Percentiles rank a stretch among this genome's conserved stretches.
Conservation (phyloP, 495 filamentous ascomycete genomes). For the Aspergillus wentii region DNA sequence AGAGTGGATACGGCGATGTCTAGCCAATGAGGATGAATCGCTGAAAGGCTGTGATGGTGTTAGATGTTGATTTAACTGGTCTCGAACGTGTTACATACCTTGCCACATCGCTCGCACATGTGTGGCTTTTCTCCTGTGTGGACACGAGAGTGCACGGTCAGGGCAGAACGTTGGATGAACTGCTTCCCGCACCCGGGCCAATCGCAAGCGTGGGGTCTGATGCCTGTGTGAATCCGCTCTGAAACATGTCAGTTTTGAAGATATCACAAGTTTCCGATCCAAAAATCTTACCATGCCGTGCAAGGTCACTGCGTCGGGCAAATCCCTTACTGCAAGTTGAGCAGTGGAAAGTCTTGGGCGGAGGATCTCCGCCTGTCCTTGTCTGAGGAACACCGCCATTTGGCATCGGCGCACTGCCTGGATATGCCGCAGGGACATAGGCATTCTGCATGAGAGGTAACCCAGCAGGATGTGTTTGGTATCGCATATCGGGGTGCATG, state of each 20-base stretch:
- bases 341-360: slow-evolving; percentile 85
- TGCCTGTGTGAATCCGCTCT: slow-evolving; percentile 95
- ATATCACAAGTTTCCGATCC: neutral
- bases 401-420: slow-evolving; percentile 28
- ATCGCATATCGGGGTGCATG: slow-evolving; percentile 44
- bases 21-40: slow-evolving; percentile 90
- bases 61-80: neutral
- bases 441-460: slow-evolving; percentile 52
- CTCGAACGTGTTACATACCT: slow-evolving; percentile 58
- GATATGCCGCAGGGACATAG: slow-evolving; percentile 39
- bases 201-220: slow-evolving; percentile 90
- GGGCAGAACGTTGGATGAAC: slow-evolving; percentile 95
- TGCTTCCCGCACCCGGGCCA: slow-evolving; percentile 86
- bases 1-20: slow-evolving; percentile 92
- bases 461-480: slow-evolving; percentile 51
- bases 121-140: slow-evolving; percentile 98
- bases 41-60: slow-evolving; percentile 78
- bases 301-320: slow-evolving; percentile 88
- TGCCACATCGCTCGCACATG: slow-evolving; percentile 94
- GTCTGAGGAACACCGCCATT: slow-evolving; percentile 31
- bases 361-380: slow-evolving; percentile 44
- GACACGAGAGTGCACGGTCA: slow-evolving; percentile 92
- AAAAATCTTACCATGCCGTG: slow-evolving; percentile 74
- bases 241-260: slow-evolving; percentile 6
- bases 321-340: slow-evolving; percentile 88